Conservation (phyloP, 108 stramenopile species). For the Nannochloropsis salina region DNA sequence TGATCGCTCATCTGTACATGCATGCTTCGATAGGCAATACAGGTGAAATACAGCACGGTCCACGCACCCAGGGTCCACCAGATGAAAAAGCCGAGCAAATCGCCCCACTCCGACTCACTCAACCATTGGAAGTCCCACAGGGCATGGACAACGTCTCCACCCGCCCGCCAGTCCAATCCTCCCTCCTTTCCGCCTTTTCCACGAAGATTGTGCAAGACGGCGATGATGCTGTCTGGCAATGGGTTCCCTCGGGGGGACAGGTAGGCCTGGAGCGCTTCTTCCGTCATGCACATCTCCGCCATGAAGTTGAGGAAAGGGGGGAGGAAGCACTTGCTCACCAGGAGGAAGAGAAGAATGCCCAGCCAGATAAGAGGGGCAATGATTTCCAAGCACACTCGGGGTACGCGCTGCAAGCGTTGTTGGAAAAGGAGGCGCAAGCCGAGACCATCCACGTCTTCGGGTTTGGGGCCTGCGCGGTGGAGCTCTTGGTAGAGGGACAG, state of each 20-base stretch:
- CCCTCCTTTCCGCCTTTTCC: background rate
- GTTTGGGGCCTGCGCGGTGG: background rate
- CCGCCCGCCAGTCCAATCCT: background rate
- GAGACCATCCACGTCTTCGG: background rate
- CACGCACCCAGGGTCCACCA: background rate
- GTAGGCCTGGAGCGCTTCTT: background rate
- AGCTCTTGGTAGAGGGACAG: conserved; percentile 12
- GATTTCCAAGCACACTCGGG: background rate
- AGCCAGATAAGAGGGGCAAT: background rate
- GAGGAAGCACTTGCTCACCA: background rate
- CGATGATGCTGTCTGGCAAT: background rate
- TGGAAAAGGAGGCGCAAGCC: background rate
- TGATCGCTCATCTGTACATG: background rate
- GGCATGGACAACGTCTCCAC: background rate
- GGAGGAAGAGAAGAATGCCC: background rate
- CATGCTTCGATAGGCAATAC: background rate
- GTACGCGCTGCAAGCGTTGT: background rate
- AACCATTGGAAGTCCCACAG: background rate
- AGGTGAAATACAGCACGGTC: background rate
- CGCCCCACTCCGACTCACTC: background rate
- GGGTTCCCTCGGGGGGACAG: background rate
- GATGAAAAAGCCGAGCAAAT: background rate
- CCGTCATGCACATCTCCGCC: background rate
- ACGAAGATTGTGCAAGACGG: background rate
- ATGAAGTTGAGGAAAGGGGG: background rate